phyloP scores from a whole-genome alignment of 2,329 filamentous ascomycete species.

The Diaporthe ampelina region DNA sequence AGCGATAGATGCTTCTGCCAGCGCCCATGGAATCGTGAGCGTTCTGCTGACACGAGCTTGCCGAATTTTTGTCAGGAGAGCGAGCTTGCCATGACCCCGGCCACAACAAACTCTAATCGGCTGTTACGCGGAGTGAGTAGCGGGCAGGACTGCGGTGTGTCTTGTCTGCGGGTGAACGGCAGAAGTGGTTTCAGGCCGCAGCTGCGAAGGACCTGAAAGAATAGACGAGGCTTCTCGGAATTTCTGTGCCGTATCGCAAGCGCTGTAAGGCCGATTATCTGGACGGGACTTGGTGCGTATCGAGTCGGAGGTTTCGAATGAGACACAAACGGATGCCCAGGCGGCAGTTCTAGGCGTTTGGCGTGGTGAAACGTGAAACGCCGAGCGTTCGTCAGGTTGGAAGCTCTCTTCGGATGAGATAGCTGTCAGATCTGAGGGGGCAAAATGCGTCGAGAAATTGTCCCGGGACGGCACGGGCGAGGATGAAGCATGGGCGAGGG shows the following conservation, averaged over 20 bases:
- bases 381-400: constrained; percentile 7
- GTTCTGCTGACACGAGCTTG: background rate
- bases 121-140: background rate
- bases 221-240: background rate
- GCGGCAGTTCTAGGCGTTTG: constrained; percentile 26
- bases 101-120: background rate
- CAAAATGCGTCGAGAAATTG: background rate
- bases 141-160: background rate
- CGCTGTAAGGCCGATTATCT: background rate
- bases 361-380: constrained; percentile 27
- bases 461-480: background rate
- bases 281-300: background rate
- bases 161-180: background rate
- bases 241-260: background rate
- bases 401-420: constrained; percentile 1
- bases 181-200: constrained; percentile 24
- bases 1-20: background rate
- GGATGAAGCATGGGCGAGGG: background rate
- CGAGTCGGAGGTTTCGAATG: background rate
- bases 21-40: background rate
- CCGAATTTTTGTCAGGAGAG: background rate
- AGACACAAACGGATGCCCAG: constrained; percentile 32
- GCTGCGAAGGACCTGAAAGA: background rate
- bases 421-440: constrained; percentile 9
- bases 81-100: background rate